Evolutionary conservation across 805 yeast species (phyloP), one percentile per base, ranked within the genome.

Genomic region (Sugiyamaella mastotermitis): DNA sequence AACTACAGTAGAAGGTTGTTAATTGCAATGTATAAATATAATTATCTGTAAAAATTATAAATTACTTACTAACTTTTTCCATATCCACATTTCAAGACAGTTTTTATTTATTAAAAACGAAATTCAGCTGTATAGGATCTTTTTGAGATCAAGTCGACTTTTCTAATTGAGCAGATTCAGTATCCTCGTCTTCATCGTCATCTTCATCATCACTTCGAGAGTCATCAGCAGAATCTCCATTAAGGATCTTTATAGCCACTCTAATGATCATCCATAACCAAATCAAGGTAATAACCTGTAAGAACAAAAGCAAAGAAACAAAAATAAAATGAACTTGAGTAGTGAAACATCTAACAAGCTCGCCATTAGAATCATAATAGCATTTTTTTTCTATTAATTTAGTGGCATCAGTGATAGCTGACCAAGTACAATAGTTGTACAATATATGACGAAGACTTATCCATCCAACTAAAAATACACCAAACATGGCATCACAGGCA

Each of bases 151-250:
- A n/a, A n/a, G n/a, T n/a, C n/a, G n/a, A n/a, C n/a, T n/a, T n/a
- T n/a, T n/a, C n/a, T n/a, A n/a, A n/a, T n/a, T n/a, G n/a, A n/a
- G 9, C 30, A 7, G 30, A 13, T 7, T 23, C 38, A 23, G 21
- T 8, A 4, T 31, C 31, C 27, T 35, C 41, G 11, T 29, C 40
- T 9, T 35, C 45, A 11, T 48, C 54, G 24, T 51, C 68, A 36
- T 78, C 85, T 39, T 83, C 94, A 40, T 71, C 80, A 50, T 84
- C 95, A 55, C 90, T 80, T 61, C 96, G 75, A 22, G 81, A 80
- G 57, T 87, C 96, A 50, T 84, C 94, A 1, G 95, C 95, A 24
- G 77, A 76, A 16, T 61, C 67, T 3, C 95, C 96, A 6, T 71
- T 65, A 18, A 85, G 45, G 17, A 86, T 90, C 55, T 72, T 78